Conservation (phyloP, 208 protist species). For the Herpetomonas tarakana region DNA sequence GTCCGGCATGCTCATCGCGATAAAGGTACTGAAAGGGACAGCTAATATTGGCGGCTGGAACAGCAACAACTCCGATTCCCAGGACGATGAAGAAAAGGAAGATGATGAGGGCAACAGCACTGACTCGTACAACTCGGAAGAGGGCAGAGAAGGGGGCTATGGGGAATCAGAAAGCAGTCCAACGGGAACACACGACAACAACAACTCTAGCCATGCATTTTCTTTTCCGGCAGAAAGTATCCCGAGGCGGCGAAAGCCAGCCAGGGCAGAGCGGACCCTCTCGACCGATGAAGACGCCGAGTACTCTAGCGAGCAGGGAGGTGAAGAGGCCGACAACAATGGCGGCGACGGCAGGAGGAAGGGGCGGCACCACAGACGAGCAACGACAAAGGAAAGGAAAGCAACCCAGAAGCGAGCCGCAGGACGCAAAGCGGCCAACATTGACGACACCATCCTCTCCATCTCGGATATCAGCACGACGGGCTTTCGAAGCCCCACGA, state of each 20-base stretch:
- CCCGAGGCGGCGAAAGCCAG: too few relatives aligned
- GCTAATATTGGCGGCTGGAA: slow-evolving; percentile 3
- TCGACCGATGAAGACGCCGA: neutral
- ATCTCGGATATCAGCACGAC: slow-evolving; percentile 18
- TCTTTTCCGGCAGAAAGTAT: too few relatives aligned
- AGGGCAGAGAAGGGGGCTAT: neutral
- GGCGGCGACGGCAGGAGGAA: neutral
- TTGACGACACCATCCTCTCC: slow-evolving; percentile 17
- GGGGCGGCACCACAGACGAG: too few relatives aligned
- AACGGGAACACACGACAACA: neutral
- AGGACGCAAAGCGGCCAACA: neutral
- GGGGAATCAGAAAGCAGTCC: neutral
- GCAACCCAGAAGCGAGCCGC: neutral
- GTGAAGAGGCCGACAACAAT: neutral
- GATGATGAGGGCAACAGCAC: neutral
- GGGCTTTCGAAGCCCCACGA: neutral
- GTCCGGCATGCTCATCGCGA: slow-evolving; percentile 48
- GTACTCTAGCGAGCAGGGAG: neutral
- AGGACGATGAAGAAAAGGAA: neutral
- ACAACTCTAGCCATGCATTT: too few relatives aligned
- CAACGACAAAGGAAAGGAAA: neutral
- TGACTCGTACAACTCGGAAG: neutral
- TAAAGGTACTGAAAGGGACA: slow-evolving; percentile 68
- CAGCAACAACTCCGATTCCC: neutral
- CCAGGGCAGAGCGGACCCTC: neutral